Evolutionary conservation across 257 asterid genomes (phyloP).

Genomic region (Coffea eugenioides): DNA sequence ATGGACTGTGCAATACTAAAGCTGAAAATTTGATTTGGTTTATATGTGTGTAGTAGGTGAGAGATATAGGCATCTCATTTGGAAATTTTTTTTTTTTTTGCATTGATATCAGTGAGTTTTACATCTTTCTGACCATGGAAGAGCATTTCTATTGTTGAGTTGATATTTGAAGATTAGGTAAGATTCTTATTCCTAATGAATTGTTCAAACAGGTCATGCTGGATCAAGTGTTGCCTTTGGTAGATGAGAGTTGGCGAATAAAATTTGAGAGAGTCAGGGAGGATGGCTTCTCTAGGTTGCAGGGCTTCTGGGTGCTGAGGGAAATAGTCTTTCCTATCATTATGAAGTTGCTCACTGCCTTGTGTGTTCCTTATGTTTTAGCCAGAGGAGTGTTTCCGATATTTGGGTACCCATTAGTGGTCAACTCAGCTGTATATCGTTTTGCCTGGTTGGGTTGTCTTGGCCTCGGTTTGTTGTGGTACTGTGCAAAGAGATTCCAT

Average conservation of each 20-base stretch:
- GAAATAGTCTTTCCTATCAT: conserved; percentile 88
- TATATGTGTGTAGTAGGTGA: background rate
- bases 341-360: conserved; percentile 88
- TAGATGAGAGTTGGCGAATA: conserved; percentile 90
- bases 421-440: conserved; percentile 90
- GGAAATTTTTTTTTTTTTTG: too few relatives aligned
- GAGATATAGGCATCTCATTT: too few relatives aligned
- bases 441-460: conserved; percentile 98
- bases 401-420: conserved; percentile 81
- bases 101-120: background rate
- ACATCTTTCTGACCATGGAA: background rate
- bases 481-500: conserved; percentile 89
- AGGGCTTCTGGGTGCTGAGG: conserved; percentile 79
- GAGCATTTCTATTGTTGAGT: background rate
- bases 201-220: conserved; percentile 67
- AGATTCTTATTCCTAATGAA: background rate
- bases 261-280: conserved; percentile 95
- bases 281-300: conserved; percentile 93
- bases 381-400: conserved; percentile 86
- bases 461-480: conserved; percentile 57
- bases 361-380: conserved; percentile 88
- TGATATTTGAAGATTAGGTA: background rate
- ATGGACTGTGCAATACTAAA: background rate
- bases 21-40: background rate
- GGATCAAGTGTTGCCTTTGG: conserved; percentile 90